These are phyloP conservation scores for Penicillium sp. DNA, from an alignment of 2,329 filamentous ascomycete species.

Conservation along the genomic window DNA sequence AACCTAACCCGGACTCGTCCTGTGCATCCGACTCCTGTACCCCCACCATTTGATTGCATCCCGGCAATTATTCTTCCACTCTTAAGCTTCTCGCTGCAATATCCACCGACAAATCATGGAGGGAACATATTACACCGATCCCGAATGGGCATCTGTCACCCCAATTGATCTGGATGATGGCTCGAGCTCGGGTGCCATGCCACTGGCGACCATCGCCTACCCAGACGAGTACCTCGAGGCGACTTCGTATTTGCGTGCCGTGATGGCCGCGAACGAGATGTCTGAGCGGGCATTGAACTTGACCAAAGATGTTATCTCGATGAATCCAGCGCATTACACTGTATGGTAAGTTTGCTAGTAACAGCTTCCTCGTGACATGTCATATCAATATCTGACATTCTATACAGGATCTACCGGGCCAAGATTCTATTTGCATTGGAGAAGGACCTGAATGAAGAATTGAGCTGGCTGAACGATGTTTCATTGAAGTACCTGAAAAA, in stretches of 20 bases:
- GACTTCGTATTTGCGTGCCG: conserved; percentile 86
- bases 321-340: conserved; percentile 98
- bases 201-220: conserved; percentile 91
- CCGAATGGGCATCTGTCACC: conserved; percentile 78
- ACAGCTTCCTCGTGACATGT: neutral
- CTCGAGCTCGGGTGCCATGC: conserved; percentile 51
- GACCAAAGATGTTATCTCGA: conserved; percentile 83
- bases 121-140: conserved; percentile 61
- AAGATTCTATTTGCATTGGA: conserved; percentile 69
- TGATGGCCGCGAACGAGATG: conserved; percentile 87
- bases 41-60: conserved; percentile 7
- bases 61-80: neutral
- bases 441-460: conserved; percentile 67
- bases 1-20: neutral
- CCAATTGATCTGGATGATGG: conserved; percentile 85
- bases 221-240: conserved; percentile 86
- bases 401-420: conserved; percentile 74
- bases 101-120: conserved; percentile 23
- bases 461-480: conserved; percentile 81
- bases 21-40: conserved; percentile 3
- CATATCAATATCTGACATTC: conserved; percentile 13
- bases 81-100: neutral
- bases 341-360: conserved; percentile 67
- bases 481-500: conserved; percentile 88
- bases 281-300: conserved; percentile 74